These are phyloP conservation scores for Trichoderma virens DNA, from an alignment of 495 filamentous ascomycete genomes.

Conservation along the genomic window DNA sequence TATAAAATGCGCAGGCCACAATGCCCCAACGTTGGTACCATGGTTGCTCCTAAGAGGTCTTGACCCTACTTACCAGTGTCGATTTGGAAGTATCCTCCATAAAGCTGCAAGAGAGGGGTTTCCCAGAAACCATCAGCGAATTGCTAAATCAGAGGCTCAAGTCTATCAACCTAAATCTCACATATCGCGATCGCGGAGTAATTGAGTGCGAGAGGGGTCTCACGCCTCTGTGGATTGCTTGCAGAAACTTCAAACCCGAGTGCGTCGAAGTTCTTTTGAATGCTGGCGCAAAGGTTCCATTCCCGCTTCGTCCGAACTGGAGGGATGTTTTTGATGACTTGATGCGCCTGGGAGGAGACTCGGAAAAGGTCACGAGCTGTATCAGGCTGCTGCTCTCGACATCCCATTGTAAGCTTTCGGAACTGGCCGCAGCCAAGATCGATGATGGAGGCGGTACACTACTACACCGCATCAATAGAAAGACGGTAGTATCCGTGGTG, in stretches of 20 bases:
- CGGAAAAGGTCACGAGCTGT: neutral
- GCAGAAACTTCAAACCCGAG: neutral
- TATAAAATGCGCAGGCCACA: too few relatives aligned
- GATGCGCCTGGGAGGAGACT: neutral
- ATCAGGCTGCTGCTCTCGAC: neutral
- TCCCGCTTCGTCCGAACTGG: too few relatives aligned
- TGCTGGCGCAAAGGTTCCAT: constrained; percentile 1
- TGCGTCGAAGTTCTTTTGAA: constrained; percentile 12
- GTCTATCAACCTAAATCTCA: too few relatives aligned
- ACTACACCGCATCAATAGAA: neutral
- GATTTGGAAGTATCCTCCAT: too few relatives aligned
- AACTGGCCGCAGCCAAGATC: neutral
- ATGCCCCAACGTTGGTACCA: too few relatives aligned
- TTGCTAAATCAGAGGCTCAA: too few relatives aligned
- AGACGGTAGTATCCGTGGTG: neutral
- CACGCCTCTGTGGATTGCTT: constrained; percentile 16
- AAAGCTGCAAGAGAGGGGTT: too few relatives aligned
- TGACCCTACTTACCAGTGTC: too few relatives aligned
- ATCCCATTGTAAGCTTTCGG: neutral
- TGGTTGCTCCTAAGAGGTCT: too few relatives aligned
- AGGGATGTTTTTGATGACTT: neutral
- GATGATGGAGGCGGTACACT: neutral
- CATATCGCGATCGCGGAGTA: too few relatives aligned
- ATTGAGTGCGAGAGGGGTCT: too few relatives aligned
- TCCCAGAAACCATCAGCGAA: too few relatives aligned